These are phyloP conservation scores for Themeda triandra DNA, from an alignment of 176 grass and related monocot genomes.

Conservation along the genomic window DNA sequence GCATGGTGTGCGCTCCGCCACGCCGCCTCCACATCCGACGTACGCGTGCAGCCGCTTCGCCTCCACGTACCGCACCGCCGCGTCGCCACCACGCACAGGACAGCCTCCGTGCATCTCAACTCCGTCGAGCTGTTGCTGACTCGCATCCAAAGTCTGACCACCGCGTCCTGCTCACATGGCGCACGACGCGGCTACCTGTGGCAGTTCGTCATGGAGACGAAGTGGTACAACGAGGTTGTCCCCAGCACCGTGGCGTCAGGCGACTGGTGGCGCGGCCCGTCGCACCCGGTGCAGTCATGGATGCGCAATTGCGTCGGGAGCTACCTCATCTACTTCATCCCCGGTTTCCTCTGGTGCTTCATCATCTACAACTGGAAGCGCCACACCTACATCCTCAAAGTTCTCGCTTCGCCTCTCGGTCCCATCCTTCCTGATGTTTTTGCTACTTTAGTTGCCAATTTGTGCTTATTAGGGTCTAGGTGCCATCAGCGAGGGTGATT, in stretches of 20 bases:
- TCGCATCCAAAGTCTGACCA: too few species aligned
- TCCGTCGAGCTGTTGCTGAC: too few species aligned
- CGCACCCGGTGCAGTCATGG: slow-evolving; percentile 80
- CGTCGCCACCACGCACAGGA: too few species aligned
- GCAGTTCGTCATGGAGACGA: slow-evolving; percentile 76
- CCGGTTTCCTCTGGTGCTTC: slow-evolving; percentile 92
- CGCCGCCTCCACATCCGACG: too few species aligned
- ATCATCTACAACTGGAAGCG: slow-evolving; percentile 96
- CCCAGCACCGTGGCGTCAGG: slow-evolving; percentile 52
- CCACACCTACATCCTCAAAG: slow-evolving; percentile 88
- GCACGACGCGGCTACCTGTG: slow-evolving; percentile 30
- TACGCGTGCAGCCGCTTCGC: too few species aligned
- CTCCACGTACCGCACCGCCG: too few species aligned
- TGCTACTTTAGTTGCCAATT: neutral
- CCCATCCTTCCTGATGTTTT: neutral
- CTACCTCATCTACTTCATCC: slow-evolving; percentile 62
- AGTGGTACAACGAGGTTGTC: slow-evolving; percentile 88
- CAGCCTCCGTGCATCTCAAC: too few species aligned
- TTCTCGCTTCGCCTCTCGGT: neutral
- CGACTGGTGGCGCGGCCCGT: slow-evolving; percentile 61
- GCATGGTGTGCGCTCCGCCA: too few species aligned
- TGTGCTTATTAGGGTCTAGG: neutral
- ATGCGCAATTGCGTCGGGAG: slow-evolving; percentile 80
- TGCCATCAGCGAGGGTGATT: neutral
- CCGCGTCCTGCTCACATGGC: neutral